Conservation (phyloP, 495 filamentous ascomycete species). For the Podospora pseudopauciseta region DNA sequence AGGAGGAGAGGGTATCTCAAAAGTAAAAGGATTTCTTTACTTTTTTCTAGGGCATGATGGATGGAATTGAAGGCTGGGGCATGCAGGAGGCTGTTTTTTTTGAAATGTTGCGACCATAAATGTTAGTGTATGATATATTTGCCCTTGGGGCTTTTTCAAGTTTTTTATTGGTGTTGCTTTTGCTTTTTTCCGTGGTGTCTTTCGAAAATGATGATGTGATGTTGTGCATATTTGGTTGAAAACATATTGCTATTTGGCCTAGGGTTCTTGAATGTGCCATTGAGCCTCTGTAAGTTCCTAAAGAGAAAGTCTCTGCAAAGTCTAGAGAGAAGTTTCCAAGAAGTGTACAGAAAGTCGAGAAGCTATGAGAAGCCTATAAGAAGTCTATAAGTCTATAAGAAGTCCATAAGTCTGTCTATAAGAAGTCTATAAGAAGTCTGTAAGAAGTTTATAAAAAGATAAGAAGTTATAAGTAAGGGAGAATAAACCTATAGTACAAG, state of each 20-base stretch:
- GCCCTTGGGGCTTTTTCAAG: background rate
- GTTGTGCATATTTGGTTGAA: background rate
- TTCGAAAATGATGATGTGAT: background rate
- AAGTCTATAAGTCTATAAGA: too few relatives aligned
- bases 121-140: constrained; percentile 20
- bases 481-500: too few relatives aligned
- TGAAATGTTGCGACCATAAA: constrained; percentile 9
- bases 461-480: too few relatives aligned
- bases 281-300: too few relatives aligned
- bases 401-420: too few relatives aligned
- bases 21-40: background rate
- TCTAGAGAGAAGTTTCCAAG: too few relatives aligned
- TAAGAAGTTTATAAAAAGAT: too few relatives aligned
- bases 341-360: too few relatives aligned
- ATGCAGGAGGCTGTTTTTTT: background rate
- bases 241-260: background rate
- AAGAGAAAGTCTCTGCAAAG: too few relatives aligned
- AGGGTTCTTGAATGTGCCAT: too few relatives aligned
- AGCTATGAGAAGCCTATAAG: too few relatives aligned
- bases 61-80: background rate
- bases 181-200: background rate
- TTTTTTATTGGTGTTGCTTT: background rate
- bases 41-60: background rate
- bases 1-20: background rate
- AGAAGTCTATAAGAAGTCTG: too few relatives aligned